Conservation (phyloP, 108 stramenopile species). For the Cyclotella cryptica region DNA sequence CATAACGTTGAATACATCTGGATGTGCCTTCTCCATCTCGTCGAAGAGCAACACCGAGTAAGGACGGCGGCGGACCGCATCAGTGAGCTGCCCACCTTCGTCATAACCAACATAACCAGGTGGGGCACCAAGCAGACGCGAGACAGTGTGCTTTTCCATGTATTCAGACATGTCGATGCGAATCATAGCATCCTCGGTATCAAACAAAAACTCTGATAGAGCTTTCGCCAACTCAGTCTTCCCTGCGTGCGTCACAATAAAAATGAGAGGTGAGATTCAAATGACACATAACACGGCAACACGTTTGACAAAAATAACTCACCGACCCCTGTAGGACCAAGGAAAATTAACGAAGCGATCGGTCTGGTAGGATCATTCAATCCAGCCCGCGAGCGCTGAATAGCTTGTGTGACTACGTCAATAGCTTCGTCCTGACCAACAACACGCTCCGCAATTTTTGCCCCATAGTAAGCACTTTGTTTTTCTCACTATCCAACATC, state of each 20-base stretch:
- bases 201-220: conserved; percentile 91
- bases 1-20: conserved; percentile 98
- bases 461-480: conserved; percentile 91
- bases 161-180: conserved; percentile 99
- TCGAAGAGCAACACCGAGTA: conserved; percentile 97
- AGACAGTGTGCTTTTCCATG: conserved; percentile 95
- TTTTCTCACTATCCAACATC: conserved; percentile 89
- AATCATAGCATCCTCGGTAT: conserved; percentile 86
- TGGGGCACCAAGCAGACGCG: conserved; percentile 93
- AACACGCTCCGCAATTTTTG: conserved; percentile 85
- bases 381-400: conserved; percentile 92
- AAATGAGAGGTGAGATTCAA: not conserved
- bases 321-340: conserved; percentile 87
- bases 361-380: conserved; percentile 90
- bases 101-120: conserved; percentile 99
- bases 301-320: not conserved
- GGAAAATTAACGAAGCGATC: conserved; percentile 91
- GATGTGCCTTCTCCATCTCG: conserved; percentile 99
- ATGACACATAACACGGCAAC: not conserved
- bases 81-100: conserved; percentile 98
- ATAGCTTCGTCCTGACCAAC: conserved; percentile 96
- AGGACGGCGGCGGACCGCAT: conserved; percentile 96
- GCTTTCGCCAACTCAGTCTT: conserved; percentile 97
- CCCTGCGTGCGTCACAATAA: conserved; percentile 55
- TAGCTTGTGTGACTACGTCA: conserved; percentile 89